phyloP scores from a whole-genome alignment of 2,329 filamentous ascomycete species.

The Chrysoporthe puriensis region DNA sequence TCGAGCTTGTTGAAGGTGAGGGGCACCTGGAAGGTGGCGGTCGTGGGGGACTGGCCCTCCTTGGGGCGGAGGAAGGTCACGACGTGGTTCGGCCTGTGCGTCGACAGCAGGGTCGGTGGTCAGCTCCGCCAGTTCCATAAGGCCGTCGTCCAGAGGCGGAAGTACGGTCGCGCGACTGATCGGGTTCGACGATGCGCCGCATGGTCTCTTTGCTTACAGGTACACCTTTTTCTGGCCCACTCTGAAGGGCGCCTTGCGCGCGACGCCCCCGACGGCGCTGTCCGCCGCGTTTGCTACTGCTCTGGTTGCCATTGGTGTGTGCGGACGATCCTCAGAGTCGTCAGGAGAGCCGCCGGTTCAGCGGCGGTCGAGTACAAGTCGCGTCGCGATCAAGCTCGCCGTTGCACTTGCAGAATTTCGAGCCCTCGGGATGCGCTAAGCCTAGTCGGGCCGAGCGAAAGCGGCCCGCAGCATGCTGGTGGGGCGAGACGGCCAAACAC shows the following conservation, averaged over 20 bases:
- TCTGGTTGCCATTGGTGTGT: conserved; percentile 22
- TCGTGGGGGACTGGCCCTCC: conserved; percentile 72
- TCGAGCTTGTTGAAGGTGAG: conserved; percentile 96
- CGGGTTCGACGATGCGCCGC: background rate
- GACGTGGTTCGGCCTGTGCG: conserved; percentile 74
- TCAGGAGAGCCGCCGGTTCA: conserved; percentile 15
- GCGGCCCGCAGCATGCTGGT: conserved; percentile 16
- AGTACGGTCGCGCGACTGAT: background rate
- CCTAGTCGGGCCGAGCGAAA: conserved; percentile 8
- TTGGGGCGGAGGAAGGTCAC: conserved; percentile 76
- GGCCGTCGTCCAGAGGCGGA: background rate
- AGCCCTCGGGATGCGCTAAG: conserved; percentile 9
- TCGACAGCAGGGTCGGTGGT: background rate
- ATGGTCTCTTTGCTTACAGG: conserved; percentile 48
- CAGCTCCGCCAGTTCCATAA: background rate
- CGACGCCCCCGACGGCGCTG: conserved; percentile 35
- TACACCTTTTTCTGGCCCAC: conserved; percentile 60
- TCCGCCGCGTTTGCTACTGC: conserved; percentile 39
- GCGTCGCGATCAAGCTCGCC: conserved; percentile 6
- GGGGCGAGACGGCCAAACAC: conserved; percentile 1
- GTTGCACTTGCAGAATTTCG: conserved; percentile 19
- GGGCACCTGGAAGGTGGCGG: conserved; percentile 89
- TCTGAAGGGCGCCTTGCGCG: conserved; percentile 48
- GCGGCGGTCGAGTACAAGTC: background rate
- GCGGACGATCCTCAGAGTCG: background rate